A percentile compares a stretch with the other conserved stretches of the same genome.
phyloP scores from a whole-genome alignment of 202 grass and related monocot genomes.

The Tripidium arundinaceum region DNA sequence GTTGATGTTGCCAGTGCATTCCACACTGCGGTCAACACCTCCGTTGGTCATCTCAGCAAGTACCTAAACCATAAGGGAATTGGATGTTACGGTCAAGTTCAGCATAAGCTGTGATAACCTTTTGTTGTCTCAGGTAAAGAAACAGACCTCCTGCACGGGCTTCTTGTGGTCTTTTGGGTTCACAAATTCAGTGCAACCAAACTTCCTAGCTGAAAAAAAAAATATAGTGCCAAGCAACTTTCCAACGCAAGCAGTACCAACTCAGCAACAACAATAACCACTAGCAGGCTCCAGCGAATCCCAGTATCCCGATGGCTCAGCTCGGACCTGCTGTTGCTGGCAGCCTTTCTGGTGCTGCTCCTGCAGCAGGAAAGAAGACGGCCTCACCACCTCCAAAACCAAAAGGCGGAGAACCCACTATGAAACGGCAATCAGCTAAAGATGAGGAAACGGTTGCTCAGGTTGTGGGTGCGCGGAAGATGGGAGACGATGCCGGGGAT shows the following conservation, averaged over 20 bases:
- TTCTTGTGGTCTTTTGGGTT: no score
- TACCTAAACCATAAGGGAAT: slow-evolving; percentile 46
- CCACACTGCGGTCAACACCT: slow-evolving; percentile 79
- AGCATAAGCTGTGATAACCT: neutral
- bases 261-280: no score
- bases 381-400: neutral
- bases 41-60: slow-evolving; percentile 93
- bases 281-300: no score
- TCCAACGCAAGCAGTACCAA: no score
- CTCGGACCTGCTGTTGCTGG: neutral
- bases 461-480: neutral
- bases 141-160: no score
- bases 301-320: neutral
- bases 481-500: neutral
- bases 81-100: neutral
- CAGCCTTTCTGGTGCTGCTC: neutral
- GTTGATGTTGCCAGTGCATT: slow-evolving; percentile 89
- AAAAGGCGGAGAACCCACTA: neutral
- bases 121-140: neutral
- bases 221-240: no score
- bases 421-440: neutral
- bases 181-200: no score
- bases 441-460: neutral
- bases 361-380: neutral
- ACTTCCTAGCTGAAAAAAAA: no score